Evolutionary conservation across 2,329 filamentous ascomycete species (phyloP).

Genomic region (Didymella pomorum): DNA sequence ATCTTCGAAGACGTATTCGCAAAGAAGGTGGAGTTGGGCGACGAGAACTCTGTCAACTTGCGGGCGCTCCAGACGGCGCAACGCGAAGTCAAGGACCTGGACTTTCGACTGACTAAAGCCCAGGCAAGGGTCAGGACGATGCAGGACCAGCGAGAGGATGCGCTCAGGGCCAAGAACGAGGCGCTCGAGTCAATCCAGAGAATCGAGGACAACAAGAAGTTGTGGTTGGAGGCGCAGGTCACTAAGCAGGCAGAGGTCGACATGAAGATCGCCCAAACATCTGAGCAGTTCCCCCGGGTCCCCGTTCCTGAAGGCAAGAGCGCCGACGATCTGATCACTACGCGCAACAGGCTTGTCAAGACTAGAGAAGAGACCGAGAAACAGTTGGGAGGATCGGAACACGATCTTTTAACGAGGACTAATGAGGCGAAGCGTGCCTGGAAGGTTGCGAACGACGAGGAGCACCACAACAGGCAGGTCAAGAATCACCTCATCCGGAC

Average conservation of each 20-base stretch:
- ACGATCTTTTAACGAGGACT: conserved; percentile 37
- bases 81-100: conserved; percentile 32
- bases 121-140: conserved; percentile 40
- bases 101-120: conserved; percentile 39
- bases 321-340: conserved; percentile 40
- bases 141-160: conserved; percentile 42
- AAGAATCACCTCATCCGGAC: conserved; percentile 61
- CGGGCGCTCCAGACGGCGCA: conserved; percentile 41
- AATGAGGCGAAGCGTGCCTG: conserved; percentile 42
- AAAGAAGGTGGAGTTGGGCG: conserved; percentile 56
- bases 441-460: conserved; percentile 31
- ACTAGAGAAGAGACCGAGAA: conserved; percentile 41
- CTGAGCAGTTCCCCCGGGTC: conserved; percentile 38
- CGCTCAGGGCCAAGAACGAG: conserved; percentile 54
- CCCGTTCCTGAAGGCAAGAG: conserved; percentile 44
- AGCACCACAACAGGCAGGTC: conserved; percentile 26
- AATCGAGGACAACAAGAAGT: conserved; percentile 40
- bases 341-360: conserved; percentile 38
- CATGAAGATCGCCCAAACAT: conserved; percentile 29
- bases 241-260: conserved; percentile 41
- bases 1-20: conserved; percentile 60
- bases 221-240: conserved; percentile 38
- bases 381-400: conserved; percentile 46
- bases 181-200: conserved; percentile 48
- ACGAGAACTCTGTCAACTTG: conserved; percentile 43